Evolutionary conservation across 164 flowering plant genomes (phyloP), one percentile per base, ranked within the genome.

Genomic region (Liquidambar formosana): DNA sequence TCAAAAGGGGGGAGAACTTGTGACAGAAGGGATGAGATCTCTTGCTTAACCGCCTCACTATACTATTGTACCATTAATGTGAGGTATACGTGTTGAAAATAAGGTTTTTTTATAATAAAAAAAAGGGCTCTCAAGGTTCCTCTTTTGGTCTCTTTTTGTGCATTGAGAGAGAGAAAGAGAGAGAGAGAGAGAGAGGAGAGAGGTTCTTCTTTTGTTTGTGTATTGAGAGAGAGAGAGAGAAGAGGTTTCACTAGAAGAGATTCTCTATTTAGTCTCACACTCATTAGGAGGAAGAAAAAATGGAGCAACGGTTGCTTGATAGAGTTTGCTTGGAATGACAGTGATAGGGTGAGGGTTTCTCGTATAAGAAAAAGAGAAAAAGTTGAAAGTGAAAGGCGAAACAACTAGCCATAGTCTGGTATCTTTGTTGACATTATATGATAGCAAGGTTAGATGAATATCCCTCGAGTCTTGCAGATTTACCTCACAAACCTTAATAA

Each of bases 261-360:
- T 66, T 54, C 63, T 48, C 63, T 25, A 1, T 13, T 1, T 44
- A 28, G 46, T 48, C 53, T 62, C 51, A 33, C 54, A 53, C 44
- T 19, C 49, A 28, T 22, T 12, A 33, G 49, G 56, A 49, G 53
- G 33, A 48, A 63, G 21, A 46, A 16, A 58, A 64, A 47, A 18
- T 48, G 13, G 59, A 61, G 69, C 44, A n/a, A n/a, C 60, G 73
- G 74, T 77, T 74, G 81, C 81, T 78, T 68, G 78, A 33, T 6
- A 19, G 23, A 44, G 47, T 74, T 66, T 26, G 57, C 70, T 71
- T 71, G 46, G 66, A 63, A 71, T 53, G 75, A 77, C 2, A 60
- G 13, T 44, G 72, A 74, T 11, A 18, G 54, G 60, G 63, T n/a
- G n/a, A 15, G 47, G 13, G 41, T 33, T 33, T 33, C 6, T 33